phyloP scores from a whole-genome alignment of 805 yeast genomes.

The Yamadazyma nakazawae region DNA sequence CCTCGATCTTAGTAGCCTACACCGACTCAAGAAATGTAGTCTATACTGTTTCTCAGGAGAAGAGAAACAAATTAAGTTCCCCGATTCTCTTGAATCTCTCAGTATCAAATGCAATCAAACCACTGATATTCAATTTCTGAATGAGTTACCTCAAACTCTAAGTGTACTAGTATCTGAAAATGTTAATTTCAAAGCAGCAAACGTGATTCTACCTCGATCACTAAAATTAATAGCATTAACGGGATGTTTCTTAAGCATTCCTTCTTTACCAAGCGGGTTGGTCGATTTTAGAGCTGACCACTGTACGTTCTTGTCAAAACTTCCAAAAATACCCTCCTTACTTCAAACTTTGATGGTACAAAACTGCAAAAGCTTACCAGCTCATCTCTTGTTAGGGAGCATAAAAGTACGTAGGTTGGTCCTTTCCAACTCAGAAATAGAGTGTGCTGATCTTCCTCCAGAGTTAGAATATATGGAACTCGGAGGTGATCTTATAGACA shows the following conservation, averaged over 20 bases:
- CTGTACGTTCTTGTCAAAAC: background rate
- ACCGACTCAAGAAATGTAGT: background rate
- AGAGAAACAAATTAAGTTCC: background rate
- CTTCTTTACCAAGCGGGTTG: background rate
- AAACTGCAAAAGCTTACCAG: background rate
- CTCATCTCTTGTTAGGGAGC: background rate
- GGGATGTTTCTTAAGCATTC: background rate
- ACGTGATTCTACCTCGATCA: background rate
- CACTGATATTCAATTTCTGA: too few relatives aligned
- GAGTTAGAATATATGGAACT: background rate
- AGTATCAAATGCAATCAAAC: background rate
- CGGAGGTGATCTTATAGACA: background rate
- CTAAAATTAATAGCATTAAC: background rate
- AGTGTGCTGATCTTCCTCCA: background rate
- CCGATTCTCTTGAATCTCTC: background rate
- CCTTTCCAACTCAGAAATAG: background rate
- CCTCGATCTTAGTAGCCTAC: background rate
- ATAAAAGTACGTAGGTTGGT: background rate
- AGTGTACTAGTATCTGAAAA: background rate
- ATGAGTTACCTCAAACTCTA: background rate
- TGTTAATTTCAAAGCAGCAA: background rate
- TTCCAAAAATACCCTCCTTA: background rate
- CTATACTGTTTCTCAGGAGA: background rate
- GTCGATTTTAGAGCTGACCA: background rate
- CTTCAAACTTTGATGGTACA: background rate